Evolutionary conservation across 2,329 filamentous ascomycete genomes (phyloP).

Genomic region (Talaromyces sp.): DNA sequence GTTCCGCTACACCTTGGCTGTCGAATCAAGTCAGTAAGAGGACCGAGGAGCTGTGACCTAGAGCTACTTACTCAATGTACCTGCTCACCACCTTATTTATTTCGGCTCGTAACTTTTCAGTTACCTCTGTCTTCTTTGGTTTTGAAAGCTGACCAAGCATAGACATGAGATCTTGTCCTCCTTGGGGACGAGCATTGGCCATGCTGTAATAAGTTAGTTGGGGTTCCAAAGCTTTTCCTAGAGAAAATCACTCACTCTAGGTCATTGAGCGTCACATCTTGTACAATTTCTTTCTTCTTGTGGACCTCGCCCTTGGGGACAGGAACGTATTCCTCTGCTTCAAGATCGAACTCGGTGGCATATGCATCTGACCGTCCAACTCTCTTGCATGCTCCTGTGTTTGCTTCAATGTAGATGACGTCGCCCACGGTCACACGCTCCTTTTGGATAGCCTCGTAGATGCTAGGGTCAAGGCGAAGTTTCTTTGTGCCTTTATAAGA

Average conservation of each 20-base stretch:
- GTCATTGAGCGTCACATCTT: slow-evolving; percentile 96
- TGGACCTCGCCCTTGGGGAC: slow-evolving; percentile 98
- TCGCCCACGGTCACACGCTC: slow-evolving; percentile 94
- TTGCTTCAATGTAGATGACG: slow-evolving; percentile 98
- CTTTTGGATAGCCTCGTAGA: slow-evolving; percentile 99
- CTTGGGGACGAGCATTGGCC: slow-evolving; percentile 90
- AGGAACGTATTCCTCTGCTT: slow-evolving; percentile 97
- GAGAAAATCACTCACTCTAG: slow-evolving; percentile 52
- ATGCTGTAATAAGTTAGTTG: slow-evolving; percentile 41
- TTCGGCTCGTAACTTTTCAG: slow-evolving; percentile 88
- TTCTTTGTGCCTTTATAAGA: slow-evolving; percentile 97
- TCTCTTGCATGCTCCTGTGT: slow-evolving; percentile 95
- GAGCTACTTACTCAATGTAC: slow-evolving; percentile 67
- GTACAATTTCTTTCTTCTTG: slow-evolving; percentile 99
- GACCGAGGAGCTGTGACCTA: not conserved
- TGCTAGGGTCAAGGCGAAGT: slow-evolving; percentile 90
- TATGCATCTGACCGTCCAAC: slow-evolving; percentile 95
- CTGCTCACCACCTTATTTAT: slow-evolving; percentile 99
- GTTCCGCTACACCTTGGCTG: slow-evolving; percentile 83
- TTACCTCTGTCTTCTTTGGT: slow-evolving; percentile 99
- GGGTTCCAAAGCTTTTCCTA: not conserved
- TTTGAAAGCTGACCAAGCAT: slow-evolving; percentile 99
- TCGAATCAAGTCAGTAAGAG: not conserved
- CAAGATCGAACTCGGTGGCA: slow-evolving; percentile 95
- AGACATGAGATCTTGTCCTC: slow-evolving; percentile 98